Conservation (phyloP, 202 grass and related monocot species). For the Setaria viridis region DNA sequence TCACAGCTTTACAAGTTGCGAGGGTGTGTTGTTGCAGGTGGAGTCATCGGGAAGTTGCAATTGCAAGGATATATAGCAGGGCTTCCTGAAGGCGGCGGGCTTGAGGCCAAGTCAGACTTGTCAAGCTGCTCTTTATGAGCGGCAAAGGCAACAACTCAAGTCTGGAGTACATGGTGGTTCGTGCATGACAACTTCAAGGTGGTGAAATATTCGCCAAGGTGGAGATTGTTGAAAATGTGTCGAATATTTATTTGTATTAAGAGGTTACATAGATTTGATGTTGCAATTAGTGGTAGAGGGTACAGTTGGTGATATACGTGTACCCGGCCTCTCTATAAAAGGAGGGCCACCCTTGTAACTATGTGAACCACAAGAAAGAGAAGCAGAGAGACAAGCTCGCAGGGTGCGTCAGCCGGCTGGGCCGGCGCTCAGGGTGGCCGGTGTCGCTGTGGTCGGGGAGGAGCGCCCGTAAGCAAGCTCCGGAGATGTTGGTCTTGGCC, state of each 20-base stretch:
- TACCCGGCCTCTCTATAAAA: too few species aligned
- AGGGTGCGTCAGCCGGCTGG: too few species aligned
- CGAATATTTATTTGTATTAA: background rate
- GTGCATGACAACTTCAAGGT: background rate
- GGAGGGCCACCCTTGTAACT: too few species aligned
- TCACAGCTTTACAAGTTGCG: background rate
- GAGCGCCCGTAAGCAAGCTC: too few species aligned
- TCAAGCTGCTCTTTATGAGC: background rate
- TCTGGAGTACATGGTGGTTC: background rate
- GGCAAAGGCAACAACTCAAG: background rate
- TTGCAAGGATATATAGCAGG: background rate
- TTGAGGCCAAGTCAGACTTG: background rate
- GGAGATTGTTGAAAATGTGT: background rate
- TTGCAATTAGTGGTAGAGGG: too few species aligned
- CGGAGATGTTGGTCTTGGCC: too few species aligned
- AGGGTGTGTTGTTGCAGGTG: background rate
- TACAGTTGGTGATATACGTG: too few species aligned
- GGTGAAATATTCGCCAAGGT: background rate
- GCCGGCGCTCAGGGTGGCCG: too few species aligned
- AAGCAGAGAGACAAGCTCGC: too few species aligned
- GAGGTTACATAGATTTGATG: too few species aligned
- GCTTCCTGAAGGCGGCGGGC: background rate
- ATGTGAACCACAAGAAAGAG: too few species aligned
- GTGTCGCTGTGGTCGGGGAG: too few species aligned
- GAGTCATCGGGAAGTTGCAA: background rate